phyloP scores from a whole-genome alignment of 2,329 filamentous ascomycete species.

The Penicillium aurantiogriseum region DNA sequence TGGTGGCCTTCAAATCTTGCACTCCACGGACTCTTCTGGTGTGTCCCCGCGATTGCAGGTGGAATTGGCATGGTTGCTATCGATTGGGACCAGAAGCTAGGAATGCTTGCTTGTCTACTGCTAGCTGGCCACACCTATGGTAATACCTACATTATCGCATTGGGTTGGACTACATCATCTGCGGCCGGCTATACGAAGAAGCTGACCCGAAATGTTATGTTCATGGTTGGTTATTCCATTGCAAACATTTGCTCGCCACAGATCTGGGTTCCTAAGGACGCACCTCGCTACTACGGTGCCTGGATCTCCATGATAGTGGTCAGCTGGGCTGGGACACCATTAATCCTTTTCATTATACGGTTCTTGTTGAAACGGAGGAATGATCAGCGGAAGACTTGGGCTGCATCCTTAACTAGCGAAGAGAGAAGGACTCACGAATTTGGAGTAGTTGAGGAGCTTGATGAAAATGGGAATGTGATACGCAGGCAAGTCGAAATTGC shows the following conservation, averaged over 20 bases:
- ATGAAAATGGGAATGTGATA: conserved; percentile 32
- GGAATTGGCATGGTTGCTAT: conserved; percentile 34
- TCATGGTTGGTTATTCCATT: conserved; percentile 24
- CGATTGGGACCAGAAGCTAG: conserved; percentile 30
- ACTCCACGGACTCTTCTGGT: conserved; percentile 33
- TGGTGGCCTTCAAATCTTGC: conserved; percentile 34
- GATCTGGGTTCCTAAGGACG: conserved; percentile 29
- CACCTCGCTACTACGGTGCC: conserved; percentile 34
- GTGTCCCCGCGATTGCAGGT: conserved; percentile 27
- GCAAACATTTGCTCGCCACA: conserved; percentile 33
- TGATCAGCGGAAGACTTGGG: neutral
- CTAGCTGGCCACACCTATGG: conserved; percentile 32
- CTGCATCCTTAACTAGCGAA: conserved; percentile 5
- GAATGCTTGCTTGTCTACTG: conserved; percentile 33
- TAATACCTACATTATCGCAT: conserved; percentile 38
- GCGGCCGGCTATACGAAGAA: conserved; percentile 34
- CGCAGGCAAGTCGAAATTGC: conserved; percentile 37
- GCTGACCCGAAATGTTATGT: conserved; percentile 33
- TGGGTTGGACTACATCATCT: conserved; percentile 42
- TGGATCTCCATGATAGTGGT: conserved; percentile 34
- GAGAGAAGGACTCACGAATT: conserved; percentile 3
- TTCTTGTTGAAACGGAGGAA: conserved; percentile 27
- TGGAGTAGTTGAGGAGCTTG: conserved; percentile 30
- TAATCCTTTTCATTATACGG: conserved; percentile 35
- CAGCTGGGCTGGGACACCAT: conserved; percentile 39